phyloP scores from a whole-genome alignment of 192 early-diverging fungal genomes.

The Pecoramyces ruminantium region DNA sequence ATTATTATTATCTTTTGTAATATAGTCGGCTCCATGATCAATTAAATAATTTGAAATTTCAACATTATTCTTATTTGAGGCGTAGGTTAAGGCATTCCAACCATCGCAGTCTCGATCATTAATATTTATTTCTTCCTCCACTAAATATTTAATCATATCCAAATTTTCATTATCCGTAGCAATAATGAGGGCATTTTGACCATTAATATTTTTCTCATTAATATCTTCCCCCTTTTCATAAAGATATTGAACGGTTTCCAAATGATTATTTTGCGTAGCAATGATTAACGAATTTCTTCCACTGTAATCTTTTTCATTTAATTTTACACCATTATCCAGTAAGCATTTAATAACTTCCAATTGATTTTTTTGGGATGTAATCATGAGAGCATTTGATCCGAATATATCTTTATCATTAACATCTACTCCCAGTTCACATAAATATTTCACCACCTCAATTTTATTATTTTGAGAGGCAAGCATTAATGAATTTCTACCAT shows the following conservation, averaged over 20 bases:
- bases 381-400: background rate
- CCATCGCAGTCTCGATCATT: background rate
- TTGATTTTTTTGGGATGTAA: background rate
- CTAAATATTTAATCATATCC: background rate
- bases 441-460: background rate
- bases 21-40: background rate
- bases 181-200: background rate
- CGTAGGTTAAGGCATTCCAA: background rate
- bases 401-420: background rate
- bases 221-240: background rate
- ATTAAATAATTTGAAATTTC: background rate
- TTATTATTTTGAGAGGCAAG: background rate
- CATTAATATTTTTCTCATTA: background rate
- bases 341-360: background rate
- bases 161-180: background rate
- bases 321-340: background rate
- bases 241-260: background rate
- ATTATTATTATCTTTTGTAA: background rate
- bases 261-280: background rate
- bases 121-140: background rate
- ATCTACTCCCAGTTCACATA: background rate
- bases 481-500: background rate
- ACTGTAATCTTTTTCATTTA: background rate
- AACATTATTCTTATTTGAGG: background rate
- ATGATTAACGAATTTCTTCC: background rate